Percentiles rank a stretch among this genome's conserved stretches.
Conservation (phyloP, 2,329 filamentous ascomycete species). For the Paecilomyces niveus region DNA sequence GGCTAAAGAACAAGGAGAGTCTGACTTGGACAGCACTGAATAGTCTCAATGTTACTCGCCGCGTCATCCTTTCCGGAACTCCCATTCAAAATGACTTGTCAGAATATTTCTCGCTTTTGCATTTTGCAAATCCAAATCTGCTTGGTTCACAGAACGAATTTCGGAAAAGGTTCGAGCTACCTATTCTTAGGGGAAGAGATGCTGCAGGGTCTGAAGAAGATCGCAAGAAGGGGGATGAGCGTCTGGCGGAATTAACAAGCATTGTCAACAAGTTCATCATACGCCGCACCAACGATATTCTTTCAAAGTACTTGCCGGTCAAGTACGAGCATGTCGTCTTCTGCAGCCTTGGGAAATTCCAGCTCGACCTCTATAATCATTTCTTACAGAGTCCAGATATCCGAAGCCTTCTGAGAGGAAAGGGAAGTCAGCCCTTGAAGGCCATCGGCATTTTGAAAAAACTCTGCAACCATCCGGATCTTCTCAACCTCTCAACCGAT, state of each 20-base stretch:
- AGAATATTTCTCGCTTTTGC: slow-evolving; percentile 92
- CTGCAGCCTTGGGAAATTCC: slow-evolving; percentile 89
- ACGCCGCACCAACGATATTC: slow-evolving; percentile 90
- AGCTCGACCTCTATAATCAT: slow-evolving; percentile 89
- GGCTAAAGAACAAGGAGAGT: slow-evolving; percentile 92
- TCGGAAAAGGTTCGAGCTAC: slow-evolving; percentile 86
- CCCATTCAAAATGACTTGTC: slow-evolving; percentile 98
- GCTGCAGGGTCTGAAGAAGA: slow-evolving; percentile 80
- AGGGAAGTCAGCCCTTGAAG: slow-evolving; percentile 91
- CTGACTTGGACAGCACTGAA: slow-evolving; percentile 92
- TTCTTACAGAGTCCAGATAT: slow-evolving; percentile 96
- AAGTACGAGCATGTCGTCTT: slow-evolving; percentile 99
- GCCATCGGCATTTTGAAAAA: slow-evolving; percentile 97
- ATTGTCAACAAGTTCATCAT: slow-evolving; percentile 99
- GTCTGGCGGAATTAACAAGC: slow-evolving; percentile 69
- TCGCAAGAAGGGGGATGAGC: slow-evolving; percentile 72
- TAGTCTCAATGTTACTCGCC: slow-evolving; percentile 77
- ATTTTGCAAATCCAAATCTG: slow-evolving; percentile 91
- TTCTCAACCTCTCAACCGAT: slow-evolving; percentile 75
- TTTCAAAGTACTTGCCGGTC: slow-evolving; percentile 94
- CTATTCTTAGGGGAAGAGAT: slow-evolving; percentile 85
- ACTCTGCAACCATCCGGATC: slow-evolving; percentile 94
- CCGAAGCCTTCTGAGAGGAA: slow-evolving; percentile 81
- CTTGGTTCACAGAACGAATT: slow-evolving; percentile 86
- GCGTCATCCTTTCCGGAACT: slow-evolving; percentile 92